Conservation (phyloP, 2,329 filamentous ascomycete species). For the Exophiala lecanii-corni region DNA sequence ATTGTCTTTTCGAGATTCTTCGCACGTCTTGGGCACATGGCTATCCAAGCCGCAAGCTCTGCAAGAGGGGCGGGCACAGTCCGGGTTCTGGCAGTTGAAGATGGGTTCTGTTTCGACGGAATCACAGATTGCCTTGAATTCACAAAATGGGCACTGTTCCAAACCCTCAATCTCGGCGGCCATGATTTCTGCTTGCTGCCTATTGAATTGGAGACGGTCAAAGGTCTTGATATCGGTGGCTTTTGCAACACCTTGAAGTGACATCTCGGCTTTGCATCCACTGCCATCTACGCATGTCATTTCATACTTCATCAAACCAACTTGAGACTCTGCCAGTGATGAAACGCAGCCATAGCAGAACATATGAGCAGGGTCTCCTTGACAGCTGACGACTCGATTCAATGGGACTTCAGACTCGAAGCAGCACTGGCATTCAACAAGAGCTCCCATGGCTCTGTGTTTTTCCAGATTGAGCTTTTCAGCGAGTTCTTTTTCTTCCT, state of each 20-base stretch:
- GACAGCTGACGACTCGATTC: slow-evolving; percentile 66
- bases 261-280: slow-evolving; percentile 52
- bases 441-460: slow-evolving; percentile 45
- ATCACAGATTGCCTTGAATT: slow-evolving; percentile 69
- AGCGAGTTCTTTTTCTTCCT: slow-evolving; percentile 26
- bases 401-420: slow-evolving; percentile 58
- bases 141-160: slow-evolving; percentile 74
- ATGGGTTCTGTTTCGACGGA: slow-evolving; percentile 64
- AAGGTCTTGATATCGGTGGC: slow-evolving; percentile 44
- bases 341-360: slow-evolving; percentile 68
- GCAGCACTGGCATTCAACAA: slow-evolving; percentile 69
- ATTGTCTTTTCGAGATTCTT: slow-evolving; percentile 58
- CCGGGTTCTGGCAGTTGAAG: slow-evolving; percentile 65
- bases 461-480: slow-evolving; percentile 35
- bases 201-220: slow-evolving; percentile 63
- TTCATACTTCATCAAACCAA: slow-evolving; percentile 65
- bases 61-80: slow-evolving; percentile 62
- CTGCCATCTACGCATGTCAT: slow-evolving; percentile 67
- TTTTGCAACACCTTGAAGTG: slow-evolving; percentile 17
- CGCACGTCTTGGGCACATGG: slow-evolving; percentile 69
- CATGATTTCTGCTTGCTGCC: slow-evolving; percentile 66
- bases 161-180: slow-evolving; percentile 67
- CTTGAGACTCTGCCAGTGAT: slow-evolving; percentile 60
- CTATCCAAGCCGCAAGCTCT: slow-evolving; percentile 63
- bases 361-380: slow-evolving; percentile 54